A percentile compares a stretch with the other conserved stretches of the same genome.
Conservation (phyloP, 306 rosid species). For the Cyamopsis tetragonoloba region DNA sequence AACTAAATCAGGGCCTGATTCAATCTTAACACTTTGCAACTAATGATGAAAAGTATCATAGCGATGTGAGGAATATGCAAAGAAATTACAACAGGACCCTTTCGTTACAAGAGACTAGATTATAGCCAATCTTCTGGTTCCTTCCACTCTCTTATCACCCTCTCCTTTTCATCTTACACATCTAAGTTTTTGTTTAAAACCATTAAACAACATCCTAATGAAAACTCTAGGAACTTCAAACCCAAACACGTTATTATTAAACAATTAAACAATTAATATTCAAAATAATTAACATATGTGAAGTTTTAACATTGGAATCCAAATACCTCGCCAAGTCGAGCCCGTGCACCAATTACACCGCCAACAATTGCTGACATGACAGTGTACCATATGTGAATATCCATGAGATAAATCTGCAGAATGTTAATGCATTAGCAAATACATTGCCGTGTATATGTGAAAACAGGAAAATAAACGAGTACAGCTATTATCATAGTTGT, state of each 20-base stretch:
- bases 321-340: constrained; percentile 94
- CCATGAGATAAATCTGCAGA: constrained; percentile 91
- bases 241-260: neutral
- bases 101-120: neutral
- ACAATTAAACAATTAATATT: neutral
- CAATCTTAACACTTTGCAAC: neutral
- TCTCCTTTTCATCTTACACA: neutral
- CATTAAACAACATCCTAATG: neutral
- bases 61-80: neutral
- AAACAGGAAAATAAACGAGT: neutral
- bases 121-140: neutral
- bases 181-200: neutral
- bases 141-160: constrained; percentile 6
- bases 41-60: neutral
- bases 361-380: constrained; percentile 87
- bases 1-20: no score
- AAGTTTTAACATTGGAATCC: neutral
- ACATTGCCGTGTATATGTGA: neutral
- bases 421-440: constrained; percentile 27
- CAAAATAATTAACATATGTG: neutral
- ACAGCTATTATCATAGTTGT: neutral
- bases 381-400: constrained; percentile 90
- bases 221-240: neutral
- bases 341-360: constrained; percentile 92
- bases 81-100: neutral